Percentiles rank a stretch among this genome's conserved stretches.
Evolutionary conservation across 345 rosid species (phyloP).

Genomic region (Arabidopsis suecica): DNA sequence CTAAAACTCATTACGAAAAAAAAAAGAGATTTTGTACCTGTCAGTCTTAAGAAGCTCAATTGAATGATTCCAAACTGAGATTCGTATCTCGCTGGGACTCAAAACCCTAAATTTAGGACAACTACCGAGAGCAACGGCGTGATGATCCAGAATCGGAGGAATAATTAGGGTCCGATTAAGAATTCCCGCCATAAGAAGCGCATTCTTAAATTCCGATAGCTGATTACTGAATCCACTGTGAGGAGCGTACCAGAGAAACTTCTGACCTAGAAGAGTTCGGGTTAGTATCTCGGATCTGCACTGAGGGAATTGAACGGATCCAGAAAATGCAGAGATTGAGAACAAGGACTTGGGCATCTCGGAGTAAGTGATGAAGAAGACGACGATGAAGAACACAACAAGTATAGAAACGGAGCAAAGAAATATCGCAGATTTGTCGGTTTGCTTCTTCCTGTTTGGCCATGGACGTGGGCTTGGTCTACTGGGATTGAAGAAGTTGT

Average conservation of each 20-base stretch:
- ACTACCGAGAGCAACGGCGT: conserved; percentile 91
- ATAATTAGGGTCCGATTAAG: conserved; percentile 82
- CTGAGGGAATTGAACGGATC: conserved; percentile 49
- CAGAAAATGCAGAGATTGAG: conserved; percentile 50
- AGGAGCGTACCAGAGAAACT: conserved; percentile 77
- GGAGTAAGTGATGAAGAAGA: conserved; percentile 53
- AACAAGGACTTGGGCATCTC: conserved; percentile 51
- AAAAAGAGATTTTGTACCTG: conserved; percentile 46
- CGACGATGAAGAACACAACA: conserved; percentile 31
- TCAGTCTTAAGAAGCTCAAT: conserved; percentile 63
- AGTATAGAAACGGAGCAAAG: conserved; percentile 44
- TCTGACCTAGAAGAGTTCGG: conserved; percentile 43
- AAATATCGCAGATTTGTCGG: conserved; percentile 46
- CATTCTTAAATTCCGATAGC: conserved; percentile 89
- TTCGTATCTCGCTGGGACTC: conserved; percentile 57
- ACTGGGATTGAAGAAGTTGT: conserved; percentile 46
- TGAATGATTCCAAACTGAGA: conserved; percentile 73
- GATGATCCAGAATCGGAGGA: conserved; percentile 92
- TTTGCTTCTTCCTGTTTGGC: conserved; percentile 52
- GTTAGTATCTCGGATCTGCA: conserved; percentile 48
- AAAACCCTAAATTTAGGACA: conserved; percentile 95
- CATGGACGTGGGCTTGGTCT: conserved; percentile 46
- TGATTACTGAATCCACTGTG: conserved; percentile 99
- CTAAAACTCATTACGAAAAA: background rate
- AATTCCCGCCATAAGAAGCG: conserved; percentile 67